phyloP scores from a whole-genome alignment of 495 filamentous ascomycete species.

The Cudoniella acicularis region DNA sequence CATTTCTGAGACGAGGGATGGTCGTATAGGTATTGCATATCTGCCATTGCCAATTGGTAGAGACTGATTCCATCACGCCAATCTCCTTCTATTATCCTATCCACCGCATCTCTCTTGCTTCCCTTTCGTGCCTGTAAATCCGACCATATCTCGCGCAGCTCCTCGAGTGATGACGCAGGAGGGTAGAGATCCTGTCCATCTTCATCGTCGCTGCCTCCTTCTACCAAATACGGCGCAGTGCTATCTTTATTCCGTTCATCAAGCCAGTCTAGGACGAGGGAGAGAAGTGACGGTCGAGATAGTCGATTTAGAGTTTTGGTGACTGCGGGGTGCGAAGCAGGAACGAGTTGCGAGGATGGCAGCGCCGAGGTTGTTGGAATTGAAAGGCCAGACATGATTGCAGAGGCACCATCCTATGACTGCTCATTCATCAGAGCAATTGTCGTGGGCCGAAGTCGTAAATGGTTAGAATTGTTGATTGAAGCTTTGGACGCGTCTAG shows the following conservation, averaged over 20 bases:
- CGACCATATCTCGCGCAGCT: conserved; percentile 60
- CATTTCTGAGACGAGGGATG: conserved; percentile 69
- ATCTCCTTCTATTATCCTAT: conserved; percentile 74
- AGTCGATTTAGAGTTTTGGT: conserved; percentile 63
- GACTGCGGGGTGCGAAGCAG: conserved; percentile 59
- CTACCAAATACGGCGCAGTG: conserved; percentile 50
- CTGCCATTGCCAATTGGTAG: conserved; percentile 77
- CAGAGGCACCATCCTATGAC: neutral
- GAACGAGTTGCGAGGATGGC: conserved; percentile 52
- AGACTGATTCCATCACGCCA: conserved; percentile 76
- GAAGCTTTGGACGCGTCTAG: neutral
- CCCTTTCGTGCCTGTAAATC: conserved; percentile 54
- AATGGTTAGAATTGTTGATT: neutral
- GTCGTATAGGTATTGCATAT: conserved; percentile 74
- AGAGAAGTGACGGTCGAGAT: conserved; percentile 64
- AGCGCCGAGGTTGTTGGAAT: conserved; percentile 31
- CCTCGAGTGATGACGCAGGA: conserved; percentile 55
- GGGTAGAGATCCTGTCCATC: conserved; percentile 55
- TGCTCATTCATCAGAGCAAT: neutral
- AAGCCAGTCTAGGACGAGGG: conserved; percentile 71
- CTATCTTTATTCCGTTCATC: conserved; percentile 54
- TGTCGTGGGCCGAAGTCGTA: neutral
- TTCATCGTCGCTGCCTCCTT: conserved; percentile 39
- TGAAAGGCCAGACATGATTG: conserved; percentile 18
- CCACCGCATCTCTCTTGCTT: conserved; percentile 68